Evolutionary conservation across 371 early-diverging fungal species (phyloP).

Genomic region (Mortierella sp.): DNA sequence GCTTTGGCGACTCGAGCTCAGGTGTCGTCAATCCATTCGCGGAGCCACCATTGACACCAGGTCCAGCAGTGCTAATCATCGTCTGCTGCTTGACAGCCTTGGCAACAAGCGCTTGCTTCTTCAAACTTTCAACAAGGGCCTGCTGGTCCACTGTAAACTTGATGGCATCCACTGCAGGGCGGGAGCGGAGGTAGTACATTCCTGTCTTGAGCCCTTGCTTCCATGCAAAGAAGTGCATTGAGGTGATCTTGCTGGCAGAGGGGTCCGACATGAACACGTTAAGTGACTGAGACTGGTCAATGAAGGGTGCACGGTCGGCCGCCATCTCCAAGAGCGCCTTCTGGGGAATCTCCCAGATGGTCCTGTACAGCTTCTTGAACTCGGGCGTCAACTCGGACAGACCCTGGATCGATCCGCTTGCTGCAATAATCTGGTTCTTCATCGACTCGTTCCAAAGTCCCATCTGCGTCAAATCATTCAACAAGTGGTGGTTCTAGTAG

Average conservation of each 20-base stretch:
- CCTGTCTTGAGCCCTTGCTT: slow-evolving; percentile 99
- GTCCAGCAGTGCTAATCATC: slow-evolving; percentile 18
- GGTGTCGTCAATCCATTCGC: slow-evolving; percentile 38
- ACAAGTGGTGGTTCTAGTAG: slow-evolving; percentile 86
- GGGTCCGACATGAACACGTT: slow-evolving; percentile 97
- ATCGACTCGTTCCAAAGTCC: slow-evolving; percentile 96
- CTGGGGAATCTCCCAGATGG: slow-evolving; percentile 98
- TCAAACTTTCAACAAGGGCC: slow-evolving; percentile 55
- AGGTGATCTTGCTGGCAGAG: slow-evolving; percentile 92
- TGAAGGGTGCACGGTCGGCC: slow-evolving; percentile 95
- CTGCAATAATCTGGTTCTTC: slow-evolving; percentile 97
- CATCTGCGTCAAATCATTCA: slow-evolving; percentile 94
- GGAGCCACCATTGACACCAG: slow-evolving; percentile 6
- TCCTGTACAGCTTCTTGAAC: slow-evolving; percentile 96
- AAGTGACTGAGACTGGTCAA: slow-evolving; percentile 98
- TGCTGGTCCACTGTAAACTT: slow-evolving; percentile 85
- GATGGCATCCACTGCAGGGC: slow-evolving; percentile 98
- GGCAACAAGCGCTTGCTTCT: slow-evolving; percentile 54
- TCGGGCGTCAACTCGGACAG: slow-evolving; percentile 87
- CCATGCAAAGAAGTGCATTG: slow-evolving; percentile 99
- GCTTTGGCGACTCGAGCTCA: slow-evolving; percentile 64
- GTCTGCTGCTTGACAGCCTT: slow-evolving; percentile 54
- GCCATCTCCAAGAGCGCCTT: slow-evolving; percentile 85
- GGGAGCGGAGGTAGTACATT: slow-evolving; percentile 98
- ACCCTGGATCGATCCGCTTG: slow-evolving; percentile 93